Percentiles rank a stretch among this genome's conserved stretches.
Conservation (phyloP, 805 yeast species). For the Metschnikowia koreensis region DNA sequence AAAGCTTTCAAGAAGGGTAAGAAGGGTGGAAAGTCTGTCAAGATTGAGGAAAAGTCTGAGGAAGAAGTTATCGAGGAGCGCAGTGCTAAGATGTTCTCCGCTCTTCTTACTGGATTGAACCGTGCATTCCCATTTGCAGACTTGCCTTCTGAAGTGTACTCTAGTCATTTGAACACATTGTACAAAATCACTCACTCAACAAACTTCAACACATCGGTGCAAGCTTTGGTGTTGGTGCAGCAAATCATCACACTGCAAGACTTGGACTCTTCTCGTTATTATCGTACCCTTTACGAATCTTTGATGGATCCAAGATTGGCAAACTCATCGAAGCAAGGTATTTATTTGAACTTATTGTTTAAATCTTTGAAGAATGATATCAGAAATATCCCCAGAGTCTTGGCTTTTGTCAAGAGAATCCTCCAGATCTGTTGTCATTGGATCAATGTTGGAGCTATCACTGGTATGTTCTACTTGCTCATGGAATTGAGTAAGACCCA, state of each 20-base stretch:
- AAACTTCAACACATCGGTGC: constrained; percentile 90
- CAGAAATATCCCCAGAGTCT: constrained; percentile 55
- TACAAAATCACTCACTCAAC: constrained; percentile 91
- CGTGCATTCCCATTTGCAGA: constrained; percentile 93
- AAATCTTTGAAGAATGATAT: constrained; percentile 76
- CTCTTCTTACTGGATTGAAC: constrained; percentile 89
- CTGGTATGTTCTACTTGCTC: constrained; percentile 78
- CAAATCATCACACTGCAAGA: constrained; percentile 69
- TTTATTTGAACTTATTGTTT: constrained; percentile 81
- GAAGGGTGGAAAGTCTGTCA: constrained; percentile 83
- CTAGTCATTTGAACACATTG: constrained; percentile 75
- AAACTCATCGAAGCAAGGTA: constrained; percentile 88
- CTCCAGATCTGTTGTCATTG: constrained; percentile 82
- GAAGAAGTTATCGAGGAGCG: constrained; percentile 71
- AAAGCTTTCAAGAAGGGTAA: constrained; percentile 78
- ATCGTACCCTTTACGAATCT: constrained; percentile 85
- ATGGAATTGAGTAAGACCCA: constrained; percentile 61
- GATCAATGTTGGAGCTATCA: constrained; percentile 82
- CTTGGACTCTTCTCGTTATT: constrained; percentile 65
- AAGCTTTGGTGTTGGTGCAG: constrained; percentile 81
- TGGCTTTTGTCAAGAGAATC: constrained; percentile 89
- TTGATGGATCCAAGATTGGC: constrained; percentile 80
- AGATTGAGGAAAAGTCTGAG: constrained; percentile 56
- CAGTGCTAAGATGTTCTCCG: constrained; percentile 80
- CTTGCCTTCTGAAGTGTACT: constrained; percentile 66